Evolutionary conservation across 2,329 filamentous ascomycete species (phyloP).

Genomic region (Pestalotiopsis sp.): DNA sequence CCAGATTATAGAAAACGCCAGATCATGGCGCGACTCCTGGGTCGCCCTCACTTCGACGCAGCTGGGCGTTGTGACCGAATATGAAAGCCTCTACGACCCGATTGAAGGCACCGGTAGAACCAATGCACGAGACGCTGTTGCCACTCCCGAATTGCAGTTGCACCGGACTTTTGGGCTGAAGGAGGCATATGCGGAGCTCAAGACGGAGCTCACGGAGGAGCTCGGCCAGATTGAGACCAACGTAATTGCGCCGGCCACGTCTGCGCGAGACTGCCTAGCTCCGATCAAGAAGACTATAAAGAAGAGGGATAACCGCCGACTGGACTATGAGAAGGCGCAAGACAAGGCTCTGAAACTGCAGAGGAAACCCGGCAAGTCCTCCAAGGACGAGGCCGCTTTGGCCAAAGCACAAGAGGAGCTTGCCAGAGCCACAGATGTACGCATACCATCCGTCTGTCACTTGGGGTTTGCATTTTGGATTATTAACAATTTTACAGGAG

Average conservation of each 20-base stretch:
- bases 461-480: not conserved
- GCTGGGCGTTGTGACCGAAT: conserved; percentile 66
- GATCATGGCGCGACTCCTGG: conserved; percentile 80
- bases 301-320: conserved; percentile 78
- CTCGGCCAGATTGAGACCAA: conserved; percentile 70
- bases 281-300: conserved; percentile 83
- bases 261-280: conserved; percentile 69
- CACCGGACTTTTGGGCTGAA: conserved; percentile 67
- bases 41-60: conserved; percentile 71
- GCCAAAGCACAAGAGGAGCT: conserved; percentile 74
- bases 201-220: conserved; percentile 72
- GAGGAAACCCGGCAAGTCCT: conserved; percentile 70
- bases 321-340: conserved; percentile 81
- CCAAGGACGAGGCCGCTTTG: conserved; percentile 73
- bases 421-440: conserved; percentile 64
- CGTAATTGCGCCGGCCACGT: conserved; percentile 70
- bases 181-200: conserved; percentile 71
- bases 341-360: conserved; percentile 69
- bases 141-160: conserved; percentile 66
- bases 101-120: conserved; percentile 69
- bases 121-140: conserved; percentile 53
- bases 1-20: conserved; percentile 76
- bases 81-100: conserved; percentile 75
- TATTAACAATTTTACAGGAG: conserved; percentile 47
- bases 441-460: conserved; percentile 17